These are phyloP conservation scores for Amphichorda felina DNA, from an alignment of 2,329 filamentous ascomycete genomes.

Conservation along the genomic window DNA sequence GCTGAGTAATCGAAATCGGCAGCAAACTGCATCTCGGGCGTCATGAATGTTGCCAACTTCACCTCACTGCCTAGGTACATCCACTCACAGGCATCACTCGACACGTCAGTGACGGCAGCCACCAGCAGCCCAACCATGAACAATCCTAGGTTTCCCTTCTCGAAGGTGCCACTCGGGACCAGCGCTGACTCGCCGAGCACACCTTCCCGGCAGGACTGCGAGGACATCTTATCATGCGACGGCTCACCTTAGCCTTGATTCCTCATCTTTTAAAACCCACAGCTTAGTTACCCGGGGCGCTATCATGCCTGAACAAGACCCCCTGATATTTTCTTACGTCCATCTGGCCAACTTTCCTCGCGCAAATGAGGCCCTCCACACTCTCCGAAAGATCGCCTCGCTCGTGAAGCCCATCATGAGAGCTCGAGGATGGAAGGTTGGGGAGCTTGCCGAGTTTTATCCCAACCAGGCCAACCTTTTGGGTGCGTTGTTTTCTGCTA, in stretches of 20 bases:
- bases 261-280: neutral
- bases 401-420: conserved; percentile 93
- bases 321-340: conserved; percentile 32
- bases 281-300: too few relatives aligned
- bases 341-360: conserved; percentile 35
- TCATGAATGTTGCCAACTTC: too few relatives aligned
- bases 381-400: conserved; percentile 71
- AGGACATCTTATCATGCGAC: too few relatives aligned
- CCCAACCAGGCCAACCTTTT: conserved; percentile 63
- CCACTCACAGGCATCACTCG: neutral
- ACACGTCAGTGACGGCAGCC: too few relatives aligned
- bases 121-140: neutral
- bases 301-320: conserved; percentile 29
- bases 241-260: too few relatives aligned
- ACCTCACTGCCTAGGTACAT: neutral
- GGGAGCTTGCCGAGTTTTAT: conserved; percentile 73
- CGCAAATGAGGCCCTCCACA: conserved; percentile 38
- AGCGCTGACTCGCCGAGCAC: too few relatives aligned
- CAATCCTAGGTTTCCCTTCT: too few relatives aligned
- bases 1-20: too few relatives aligned
- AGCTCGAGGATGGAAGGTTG: conserved; percentile 69
- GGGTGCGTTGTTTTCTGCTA: conserved; percentile 30
- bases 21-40: too few relatives aligned
- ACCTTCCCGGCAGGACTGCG: too few relatives aligned
- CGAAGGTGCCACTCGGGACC: too few relatives aligned